Percentiles rank a stretch among this genome's conserved stretches.
phyloP scores from a whole-genome alignment of 2,329 filamentous ascomycete genomes.

The Helminthosporium solani region DNA sequence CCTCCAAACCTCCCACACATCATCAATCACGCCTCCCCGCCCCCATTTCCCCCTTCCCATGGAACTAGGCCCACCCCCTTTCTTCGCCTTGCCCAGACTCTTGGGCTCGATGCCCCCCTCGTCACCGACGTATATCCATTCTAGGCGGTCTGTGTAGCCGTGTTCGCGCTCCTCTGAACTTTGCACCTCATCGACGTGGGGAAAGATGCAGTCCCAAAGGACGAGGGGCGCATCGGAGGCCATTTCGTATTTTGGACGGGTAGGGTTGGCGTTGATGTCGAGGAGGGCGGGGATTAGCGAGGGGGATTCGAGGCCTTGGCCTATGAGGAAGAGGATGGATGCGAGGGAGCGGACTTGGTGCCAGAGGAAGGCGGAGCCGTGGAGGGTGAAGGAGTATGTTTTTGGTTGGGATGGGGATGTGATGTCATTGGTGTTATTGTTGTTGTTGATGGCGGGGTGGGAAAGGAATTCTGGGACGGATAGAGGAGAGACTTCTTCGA shows the following conservation, averaged over 20 bases:
- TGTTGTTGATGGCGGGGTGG: constrained; percentile 24
- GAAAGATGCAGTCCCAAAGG: constrained; percentile 94
- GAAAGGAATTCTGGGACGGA: constrained; percentile 30
- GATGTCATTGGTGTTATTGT: constrained; percentile 1
- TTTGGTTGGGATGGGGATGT: no score
- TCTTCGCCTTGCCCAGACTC: constrained; percentile 14
- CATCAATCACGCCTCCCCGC: constrained; percentile 43
- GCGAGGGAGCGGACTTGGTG: constrained; percentile 97
- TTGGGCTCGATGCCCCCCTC: constrained; percentile 54
- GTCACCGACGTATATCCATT: constrained; percentile 80
- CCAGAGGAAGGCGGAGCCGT: constrained; percentile 93
- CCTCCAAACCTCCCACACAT: constrained; percentile 81
- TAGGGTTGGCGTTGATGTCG: constrained; percentile 68
- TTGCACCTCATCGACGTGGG: constrained; percentile 47
- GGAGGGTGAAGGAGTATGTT: constrained; percentile 84
- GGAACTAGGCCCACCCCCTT: constrained; percentile 12
- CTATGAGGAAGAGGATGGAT: constrained; percentile 87
- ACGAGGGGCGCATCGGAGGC: constrained; percentile 87
- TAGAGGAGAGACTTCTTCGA: constrained; percentile 54
- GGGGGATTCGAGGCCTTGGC: constrained; percentile 80
- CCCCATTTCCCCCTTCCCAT: constrained; percentile 38
- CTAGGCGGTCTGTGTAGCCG: constrained; percentile 60
- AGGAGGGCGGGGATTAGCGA: constrained; percentile 72
- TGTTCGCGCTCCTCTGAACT: constrained; percentile 40
- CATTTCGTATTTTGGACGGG: constrained; percentile 86